phyloP scores from a whole-genome alignment of 257 asterid genomes.

The Salvia rosmarinus region DNA sequence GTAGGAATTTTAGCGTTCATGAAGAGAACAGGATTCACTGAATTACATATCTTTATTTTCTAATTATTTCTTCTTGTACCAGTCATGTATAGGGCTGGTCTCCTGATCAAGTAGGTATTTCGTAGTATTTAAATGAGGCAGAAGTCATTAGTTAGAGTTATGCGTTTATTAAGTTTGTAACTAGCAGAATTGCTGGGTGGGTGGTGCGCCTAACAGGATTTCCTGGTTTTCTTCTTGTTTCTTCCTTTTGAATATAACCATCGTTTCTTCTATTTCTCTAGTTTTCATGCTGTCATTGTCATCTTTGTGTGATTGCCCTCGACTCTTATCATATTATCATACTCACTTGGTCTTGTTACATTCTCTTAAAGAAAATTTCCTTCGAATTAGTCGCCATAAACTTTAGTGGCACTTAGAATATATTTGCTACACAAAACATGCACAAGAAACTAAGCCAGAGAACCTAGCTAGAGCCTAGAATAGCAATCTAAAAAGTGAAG shows the following conservation, averaged over 20 bases:
- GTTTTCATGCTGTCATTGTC: not conserved
- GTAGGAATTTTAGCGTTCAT: too few relatives aligned
- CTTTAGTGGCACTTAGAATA: conserved; percentile 9
- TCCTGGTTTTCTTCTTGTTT: not conserved
- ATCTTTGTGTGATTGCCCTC: not conserved
- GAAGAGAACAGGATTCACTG: too few relatives aligned
- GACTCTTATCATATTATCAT: not conserved
- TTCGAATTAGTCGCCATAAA: not conserved
- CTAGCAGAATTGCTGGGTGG: not conserved
- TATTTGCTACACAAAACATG: conserved; percentile 13
- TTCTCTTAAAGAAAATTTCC: not conserved
- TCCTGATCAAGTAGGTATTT: not conserved
- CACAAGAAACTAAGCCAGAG: not conserved
- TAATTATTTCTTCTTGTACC: not conserved
- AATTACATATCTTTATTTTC: not conserved
- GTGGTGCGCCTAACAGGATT: not conserved
- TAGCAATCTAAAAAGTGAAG: conserved; percentile 6
- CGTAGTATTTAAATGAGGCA: not conserved
- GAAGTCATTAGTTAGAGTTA: too few relatives aligned
- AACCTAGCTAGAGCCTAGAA: not conserved
- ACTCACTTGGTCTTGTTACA: not conserved
- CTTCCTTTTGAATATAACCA: not conserved
- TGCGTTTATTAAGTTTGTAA: not conserved
- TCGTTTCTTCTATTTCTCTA: not conserved
- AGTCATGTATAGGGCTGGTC: not conserved